phyloP scores from a whole-genome alignment of 1,284 basidiomycete genomes.

The Ganoderma lingzhi region DNA sequence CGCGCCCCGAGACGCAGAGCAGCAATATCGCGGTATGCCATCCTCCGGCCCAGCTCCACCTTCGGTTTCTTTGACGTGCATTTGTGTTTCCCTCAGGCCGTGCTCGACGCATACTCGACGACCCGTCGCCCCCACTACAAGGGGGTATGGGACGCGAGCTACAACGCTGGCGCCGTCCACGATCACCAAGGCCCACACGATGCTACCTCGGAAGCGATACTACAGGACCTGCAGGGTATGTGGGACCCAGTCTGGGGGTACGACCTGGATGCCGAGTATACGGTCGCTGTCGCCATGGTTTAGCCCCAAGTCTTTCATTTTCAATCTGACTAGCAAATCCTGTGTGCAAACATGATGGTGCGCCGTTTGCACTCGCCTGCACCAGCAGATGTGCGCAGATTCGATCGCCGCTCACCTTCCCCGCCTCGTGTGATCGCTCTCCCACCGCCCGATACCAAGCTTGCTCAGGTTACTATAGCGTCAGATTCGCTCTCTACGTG shows the following conservation, averaged over 20 bases:
- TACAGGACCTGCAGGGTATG: conserved; percentile 44
- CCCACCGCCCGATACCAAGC: too few relatives aligned
- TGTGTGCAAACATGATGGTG: too few relatives aligned
- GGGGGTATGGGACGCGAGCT: conserved; percentile 51
- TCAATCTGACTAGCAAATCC: too few relatives aligned
- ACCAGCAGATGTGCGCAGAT: too few relatives aligned
- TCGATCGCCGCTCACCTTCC: too few relatives aligned
- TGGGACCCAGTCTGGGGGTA: conserved; percentile 60
- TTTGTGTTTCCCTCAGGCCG: conserved; percentile 39
- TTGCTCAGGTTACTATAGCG: too few relatives aligned
- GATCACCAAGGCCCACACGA: conserved; percentile 38
- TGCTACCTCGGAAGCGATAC: conserved; percentile 27
- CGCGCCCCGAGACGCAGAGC: conserved; percentile 50
- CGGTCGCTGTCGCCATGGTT: conserved; percentile 33
- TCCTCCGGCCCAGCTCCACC: too few relatives aligned
- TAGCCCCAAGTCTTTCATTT: not conserved
- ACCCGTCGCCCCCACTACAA: conserved; percentile 54
- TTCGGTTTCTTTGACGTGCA: not conserved
- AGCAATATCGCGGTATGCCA: conserved; percentile 54
- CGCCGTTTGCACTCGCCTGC: too few relatives aligned
- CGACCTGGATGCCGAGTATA: conserved; percentile 49
- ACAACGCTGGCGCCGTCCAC: conserved; percentile 45
- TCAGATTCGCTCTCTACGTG: too few relatives aligned
- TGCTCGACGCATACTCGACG: conserved; percentile 53
- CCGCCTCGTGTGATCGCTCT: too few relatives aligned